phyloP scores from a whole-genome alignment of 768 basidiomycete genomes.

The Suillus placidus region DNA sequence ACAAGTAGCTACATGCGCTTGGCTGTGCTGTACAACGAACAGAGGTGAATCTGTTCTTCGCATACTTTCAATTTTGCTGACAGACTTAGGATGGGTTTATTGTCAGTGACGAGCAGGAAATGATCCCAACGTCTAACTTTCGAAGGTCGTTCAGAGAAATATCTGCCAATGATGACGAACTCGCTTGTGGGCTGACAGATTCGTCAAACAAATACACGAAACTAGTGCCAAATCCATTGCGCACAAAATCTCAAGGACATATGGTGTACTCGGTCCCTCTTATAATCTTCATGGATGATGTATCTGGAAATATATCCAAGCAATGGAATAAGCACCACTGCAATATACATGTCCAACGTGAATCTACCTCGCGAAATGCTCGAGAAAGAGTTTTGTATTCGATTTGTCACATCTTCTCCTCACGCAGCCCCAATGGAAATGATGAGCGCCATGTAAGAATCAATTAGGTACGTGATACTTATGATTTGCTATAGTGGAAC shows the following conservation, averaged over 20 bases:
- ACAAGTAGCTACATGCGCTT: constrained; percentile 1
- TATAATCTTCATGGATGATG: constrained; percentile 39
- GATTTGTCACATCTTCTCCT: constrained; percentile 36
- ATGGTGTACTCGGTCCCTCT: constrained; percentile 27
- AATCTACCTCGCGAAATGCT: constrained; percentile 31
- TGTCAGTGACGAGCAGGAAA: constrained; percentile 13
- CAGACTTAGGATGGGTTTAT: constrained; percentile 14
- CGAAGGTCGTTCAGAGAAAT: constrained; percentile 17
- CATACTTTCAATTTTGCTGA: background rate
- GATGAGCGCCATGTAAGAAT: constrained; percentile 32
- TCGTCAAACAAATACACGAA: background rate
- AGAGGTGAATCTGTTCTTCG: constrained; percentile 1
- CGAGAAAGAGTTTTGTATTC: constrained; percentile 34
- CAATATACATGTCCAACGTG: constrained; percentile 37
- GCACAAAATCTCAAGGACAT: constrained; percentile 17
- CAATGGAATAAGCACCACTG: constrained; percentile 43
- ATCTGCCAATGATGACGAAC: background rate
- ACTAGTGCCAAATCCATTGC: constrained; percentile 22
- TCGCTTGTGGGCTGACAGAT: constrained; percentile 8
- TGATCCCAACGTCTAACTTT: constrained; percentile 14
- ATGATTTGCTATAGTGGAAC: background rate
- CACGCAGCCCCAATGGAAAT: constrained; percentile 38
- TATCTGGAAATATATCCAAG: constrained; percentile 39
- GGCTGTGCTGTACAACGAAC: constrained; percentile 14
- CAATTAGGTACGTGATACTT: constrained; percentile 23